phyloP scores from a whole-genome alignment of 1,284 basidiomycete species.

The Meripilus lineatus region DNA sequence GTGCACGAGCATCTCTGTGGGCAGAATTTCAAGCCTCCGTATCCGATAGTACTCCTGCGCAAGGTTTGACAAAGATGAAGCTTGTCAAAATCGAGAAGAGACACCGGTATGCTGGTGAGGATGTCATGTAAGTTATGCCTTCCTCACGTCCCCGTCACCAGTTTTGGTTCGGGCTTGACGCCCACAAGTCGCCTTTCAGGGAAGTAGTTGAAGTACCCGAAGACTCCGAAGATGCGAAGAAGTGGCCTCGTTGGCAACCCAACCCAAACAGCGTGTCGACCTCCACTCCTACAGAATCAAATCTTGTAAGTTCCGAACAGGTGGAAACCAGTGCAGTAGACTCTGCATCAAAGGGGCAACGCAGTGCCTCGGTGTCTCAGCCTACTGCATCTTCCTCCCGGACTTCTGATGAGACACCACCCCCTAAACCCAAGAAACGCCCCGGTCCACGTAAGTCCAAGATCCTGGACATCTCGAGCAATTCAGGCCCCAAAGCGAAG shows the following conservation, averaged over 20 bases:
- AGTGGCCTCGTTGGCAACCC: slow-evolving; percentile 58
- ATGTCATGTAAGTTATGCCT: slow-evolving; percentile 50
- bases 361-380: slow-evolving; percentile 4
- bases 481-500: slow-evolving; percentile 54
- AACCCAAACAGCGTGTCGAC: neutral
- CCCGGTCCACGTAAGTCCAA: slow-evolving; percentile 66
- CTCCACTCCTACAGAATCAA: neutral
- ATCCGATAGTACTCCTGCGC: slow-evolving; percentile 3
- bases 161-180: too few species aligned
- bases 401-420: slow-evolving; percentile 7
- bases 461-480: slow-evolving; percentile 37
- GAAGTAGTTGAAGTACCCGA: slow-evolving; percentile 68
- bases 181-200: slow-evolving; percentile 33
- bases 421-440: slow-evolving; percentile 30
- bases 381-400: slow-evolving; percentile 10
- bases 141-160: slow-evolving; percentile 5
- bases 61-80: slow-evolving; percentile 27
- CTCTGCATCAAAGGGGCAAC: slow-evolving; percentile 5
- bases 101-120: slow-evolving; percentile 71
- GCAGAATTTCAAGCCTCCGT: slow-evolving; percentile 46
- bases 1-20: slow-evolving; percentile 53
- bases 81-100: slow-evolving; percentile 66
- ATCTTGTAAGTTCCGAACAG: slow-evolving; percentile 13
- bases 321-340: slow-evolving; percentile 7
- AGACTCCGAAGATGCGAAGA: slow-evolving; percentile 66